Base-by-base conservation (phyloP, 2,329 filamentous ascomycete species). In the Fusarium nurragi region DNA sequence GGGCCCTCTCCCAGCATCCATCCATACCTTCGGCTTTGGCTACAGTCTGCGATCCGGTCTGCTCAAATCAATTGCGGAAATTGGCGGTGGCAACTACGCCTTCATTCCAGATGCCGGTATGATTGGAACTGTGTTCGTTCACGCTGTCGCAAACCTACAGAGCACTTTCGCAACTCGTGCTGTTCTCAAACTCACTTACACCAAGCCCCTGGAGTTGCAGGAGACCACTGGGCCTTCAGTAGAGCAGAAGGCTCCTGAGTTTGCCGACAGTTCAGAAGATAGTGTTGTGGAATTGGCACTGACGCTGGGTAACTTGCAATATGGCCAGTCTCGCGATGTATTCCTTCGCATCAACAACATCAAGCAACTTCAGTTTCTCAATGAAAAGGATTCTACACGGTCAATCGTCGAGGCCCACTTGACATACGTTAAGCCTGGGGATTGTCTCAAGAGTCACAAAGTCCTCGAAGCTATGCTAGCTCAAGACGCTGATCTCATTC, bases 101-200 rank as follows among this genome's bases (percentile, higher is more conserved):
- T 89, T 88, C 63, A 88, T 89, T 18, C 83, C 86, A 0, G 86
- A 89, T 51, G 81, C 84, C 0, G 84, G 85, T 57, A 88, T 89
- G 85, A 84, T 89, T 58, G 84, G 84, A 4, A 88, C 86, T 4
- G 84, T 87, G 5, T 88, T 89, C 59, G 79, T 88, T 4, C 85
- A 89, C 66, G 84, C 87, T 3, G 80, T 88, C 3, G 86, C 86
- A 18, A 87, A 88, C 63, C 71, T 89, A 3, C 86, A 87, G 66
- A 80, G 83, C 4, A 88, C 86, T 0, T 87, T 81, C 60, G 85
- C 85, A 4, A 82, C 77, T 5, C 75, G 78, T 1, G 82, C 81
- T 4, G 74, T 67, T 0, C 71, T 88, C 3, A 74, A 73, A 3
- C 58, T 88, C 19, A 74, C 67, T 0, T 82, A 80, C 45, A 74